Evolutionary conservation across 257 asterid species (phyloP).

Genomic region (Fraxinus anomala): DNA sequence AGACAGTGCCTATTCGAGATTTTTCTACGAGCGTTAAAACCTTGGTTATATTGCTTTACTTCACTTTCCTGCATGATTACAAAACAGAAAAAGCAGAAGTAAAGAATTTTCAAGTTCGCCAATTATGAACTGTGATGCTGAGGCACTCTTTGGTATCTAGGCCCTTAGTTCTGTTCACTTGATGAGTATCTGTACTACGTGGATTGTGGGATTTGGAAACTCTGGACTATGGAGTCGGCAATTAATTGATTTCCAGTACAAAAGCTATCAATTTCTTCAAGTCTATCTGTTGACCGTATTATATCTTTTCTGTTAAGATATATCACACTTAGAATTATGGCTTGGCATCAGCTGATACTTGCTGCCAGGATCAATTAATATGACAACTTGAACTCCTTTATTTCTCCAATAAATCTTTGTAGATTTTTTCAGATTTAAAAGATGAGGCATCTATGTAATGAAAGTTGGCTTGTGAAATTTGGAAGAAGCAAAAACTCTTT

Average conservation of each 20-base stretch:
- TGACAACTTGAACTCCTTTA: neutral
- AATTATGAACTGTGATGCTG: neutral
- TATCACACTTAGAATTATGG: neutral
- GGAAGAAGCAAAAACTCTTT: neutral
- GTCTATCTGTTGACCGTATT: neutral
- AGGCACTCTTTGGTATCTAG: neutral
- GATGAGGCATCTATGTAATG: neutral
- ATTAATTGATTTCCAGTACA: neutral
- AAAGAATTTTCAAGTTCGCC: neutral
- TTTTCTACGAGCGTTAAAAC: neutral
- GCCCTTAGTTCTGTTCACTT: neutral
- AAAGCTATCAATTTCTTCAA: neutral
- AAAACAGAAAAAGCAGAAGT: neutral
- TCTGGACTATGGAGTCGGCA: neutral
- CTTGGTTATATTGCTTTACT: neutral
- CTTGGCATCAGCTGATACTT: neutral
- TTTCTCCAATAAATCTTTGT: neutral
- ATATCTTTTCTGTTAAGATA: neutral
- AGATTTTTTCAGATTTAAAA: neutral
- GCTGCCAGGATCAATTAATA: neutral
- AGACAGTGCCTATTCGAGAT: neutral
- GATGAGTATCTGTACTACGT: neutral
- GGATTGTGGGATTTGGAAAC: neutral
- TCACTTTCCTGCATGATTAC: neutral
- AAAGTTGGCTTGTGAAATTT: conserved; percentile 2